phyloP scores from a whole-genome alignment of 805 yeast species.

The Blastobotrys chiropterorum region DNA sequence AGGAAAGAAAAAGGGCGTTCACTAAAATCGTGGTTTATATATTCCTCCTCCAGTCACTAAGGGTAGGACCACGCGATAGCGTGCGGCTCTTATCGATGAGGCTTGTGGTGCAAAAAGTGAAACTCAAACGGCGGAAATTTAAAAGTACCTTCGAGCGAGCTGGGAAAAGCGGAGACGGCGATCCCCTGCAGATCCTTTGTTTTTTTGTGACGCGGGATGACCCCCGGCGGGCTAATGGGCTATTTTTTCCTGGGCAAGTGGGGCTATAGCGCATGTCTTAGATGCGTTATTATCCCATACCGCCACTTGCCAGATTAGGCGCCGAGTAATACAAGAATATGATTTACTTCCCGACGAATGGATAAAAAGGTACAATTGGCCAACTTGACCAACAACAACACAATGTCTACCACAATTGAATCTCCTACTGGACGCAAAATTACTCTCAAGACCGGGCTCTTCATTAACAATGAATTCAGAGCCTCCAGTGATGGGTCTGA shows the following conservation, averaged over 20 bases:
- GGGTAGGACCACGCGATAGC: not conserved
- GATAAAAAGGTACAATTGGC: not conserved
- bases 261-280: not conserved
- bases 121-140: not conserved
- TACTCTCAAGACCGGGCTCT: conserved; percentile 79
- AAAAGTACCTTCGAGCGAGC: not conserved
- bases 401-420: conserved; percentile 33
- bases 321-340: too few species aligned
- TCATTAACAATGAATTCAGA: conserved; percentile 80
- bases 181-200: not conserved
- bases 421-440: conserved; percentile 56
- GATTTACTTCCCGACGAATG: too few species aligned
- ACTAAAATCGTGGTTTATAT: not conserved
- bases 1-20: not conserved
- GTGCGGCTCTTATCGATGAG: not conserved
- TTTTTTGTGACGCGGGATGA: not conserved
- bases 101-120: not conserved
- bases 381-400: too few species aligned
- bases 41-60: not conserved
- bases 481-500: conserved; percentile 48
- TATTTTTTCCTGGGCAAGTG: not conserved
- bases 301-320: not conserved
- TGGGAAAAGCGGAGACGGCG: not conserved
- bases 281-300: not conserved
- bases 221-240: too few species aligned